These are phyloP conservation scores for Avicennia marina DNA, from an alignment of 257 asterid species.

Conservation along the genomic window DNA sequence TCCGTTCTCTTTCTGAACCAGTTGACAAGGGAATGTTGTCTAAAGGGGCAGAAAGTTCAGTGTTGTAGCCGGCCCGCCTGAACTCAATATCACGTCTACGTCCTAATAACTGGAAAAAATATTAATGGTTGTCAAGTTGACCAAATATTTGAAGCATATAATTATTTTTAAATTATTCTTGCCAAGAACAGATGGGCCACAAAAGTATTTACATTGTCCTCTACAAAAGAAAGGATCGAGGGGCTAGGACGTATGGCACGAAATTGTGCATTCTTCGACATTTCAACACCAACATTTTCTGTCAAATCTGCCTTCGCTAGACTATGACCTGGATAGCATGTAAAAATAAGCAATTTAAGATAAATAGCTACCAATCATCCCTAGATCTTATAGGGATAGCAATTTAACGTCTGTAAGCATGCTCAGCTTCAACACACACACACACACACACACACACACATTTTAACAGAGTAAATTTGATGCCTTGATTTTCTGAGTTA, in stretches of 20 bases:
- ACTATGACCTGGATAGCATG: constrained; percentile 48
- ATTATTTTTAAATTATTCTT: constrained; percentile 9
- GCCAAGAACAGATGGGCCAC: constrained; percentile 24
- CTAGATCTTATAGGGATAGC: background rate
- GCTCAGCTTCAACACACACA: background rate
- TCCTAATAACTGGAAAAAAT: constrained; percentile 70
- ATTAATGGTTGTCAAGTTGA: constrained; percentile 2
- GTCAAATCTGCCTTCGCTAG: constrained; percentile 41
- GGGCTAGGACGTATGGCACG: constrained; percentile 88
- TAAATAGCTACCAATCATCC: too few relatives aligned
- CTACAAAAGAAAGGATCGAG: constrained; percentile 89
- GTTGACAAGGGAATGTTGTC: constrained; percentile 89
- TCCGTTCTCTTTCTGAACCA: constrained; percentile 76
- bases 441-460: background rate
- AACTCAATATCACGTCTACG: constrained; percentile 85
- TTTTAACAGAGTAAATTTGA: background rate
- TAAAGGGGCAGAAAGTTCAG: constrained; percentile 73
- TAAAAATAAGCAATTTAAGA: constrained; percentile 15
- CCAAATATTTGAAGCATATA: constrained; percentile 15
- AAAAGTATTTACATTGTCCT: constrained; percentile 65
- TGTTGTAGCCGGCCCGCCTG: constrained; percentile 90
- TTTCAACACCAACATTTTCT: constrained; percentile 35
- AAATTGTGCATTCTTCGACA: constrained; percentile 89
- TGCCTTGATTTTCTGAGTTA: background rate
- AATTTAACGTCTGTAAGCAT: background rate